phyloP scores from a whole-genome alignment of 179 eudicot genomes.

The Heliamphora ciliata region DNA sequence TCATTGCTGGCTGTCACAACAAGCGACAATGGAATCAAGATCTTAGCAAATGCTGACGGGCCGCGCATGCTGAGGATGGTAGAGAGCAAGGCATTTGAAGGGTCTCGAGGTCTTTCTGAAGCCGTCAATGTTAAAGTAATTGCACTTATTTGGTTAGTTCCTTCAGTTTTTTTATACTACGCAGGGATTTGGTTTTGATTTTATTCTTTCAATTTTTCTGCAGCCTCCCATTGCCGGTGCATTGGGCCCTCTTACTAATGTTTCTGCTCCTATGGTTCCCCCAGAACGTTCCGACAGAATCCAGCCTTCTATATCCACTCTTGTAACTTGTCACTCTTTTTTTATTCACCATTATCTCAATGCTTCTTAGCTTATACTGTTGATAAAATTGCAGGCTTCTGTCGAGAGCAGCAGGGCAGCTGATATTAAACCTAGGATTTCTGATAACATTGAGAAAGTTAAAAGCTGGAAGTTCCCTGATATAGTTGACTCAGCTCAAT shows the following conservation, averaged over 20 bases:
- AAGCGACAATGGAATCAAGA: constrained; percentile 64
- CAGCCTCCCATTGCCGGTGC: constrained; percentile 38
- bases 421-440: constrained; percentile 42
- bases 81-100: constrained; percentile 56
- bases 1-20: constrained; percentile 66
- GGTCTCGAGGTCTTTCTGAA: constrained; percentile 46
- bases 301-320: constrained; percentile 34
- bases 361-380: constrained; percentile 11
- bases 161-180: not conserved
- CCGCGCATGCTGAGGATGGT: constrained; percentile 52
- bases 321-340: constrained; percentile 20
- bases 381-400: constrained; percentile 25
- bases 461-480: constrained; percentile 44
- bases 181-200: not conserved
- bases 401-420: constrained; percentile 37
- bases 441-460: constrained; percentile 31
- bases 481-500: constrained; percentile 38
- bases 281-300: constrained; percentile 38
- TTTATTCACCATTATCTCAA: not conserved
- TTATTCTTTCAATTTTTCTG: constrained; percentile 13
- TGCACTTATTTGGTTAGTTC: not conserved
- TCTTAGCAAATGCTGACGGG: constrained; percentile 72
- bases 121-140: constrained; percentile 34
- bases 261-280: constrained; percentile 29
- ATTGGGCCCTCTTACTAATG: constrained; percentile 30